Base-by-base conservation (phyloP, 208 protist genomes). In the Spongospora subterranea region DNA sequence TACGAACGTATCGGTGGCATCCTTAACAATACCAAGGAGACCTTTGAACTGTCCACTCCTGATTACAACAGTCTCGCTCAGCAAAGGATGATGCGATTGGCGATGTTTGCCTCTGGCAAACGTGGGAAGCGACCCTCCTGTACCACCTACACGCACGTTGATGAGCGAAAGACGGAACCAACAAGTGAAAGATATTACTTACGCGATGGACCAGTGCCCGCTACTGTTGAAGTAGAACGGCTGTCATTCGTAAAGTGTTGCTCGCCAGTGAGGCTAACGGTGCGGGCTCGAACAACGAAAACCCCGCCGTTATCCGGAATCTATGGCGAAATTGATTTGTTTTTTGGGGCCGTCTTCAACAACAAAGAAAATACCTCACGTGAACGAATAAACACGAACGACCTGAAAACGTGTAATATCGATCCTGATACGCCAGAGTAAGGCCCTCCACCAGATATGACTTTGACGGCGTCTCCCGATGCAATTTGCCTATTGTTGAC, bases 11-110 rank as follows among this genome's bases (percentile, higher is more conserved):
- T 77, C 88, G 45, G 45, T 77, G 45, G 50, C 88, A 17, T 77
- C 50, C 46, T 90, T 90, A 29, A 90, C 88, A 41, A 90, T 90
- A 35, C 88, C 88, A 38, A 90, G 45, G 13, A 76, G n/a, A 0
- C 88, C 88, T 65, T 90, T 90, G 46, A 76, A 39, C 88, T 1
- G 45, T 1, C 88, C 88, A 46, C 88, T 60, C 88, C 13, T 60
- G 88, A 90, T 90, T 6, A 43, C 45, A 39, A 90, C 88, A 24
- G 88, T 90, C 46, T 90, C 54, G 45, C 50, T 40, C 24, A 90
- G 13, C 32, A 90, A 46, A 6, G 71, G 71, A n/a, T n/a, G n/a
- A 82, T 82, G 71, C n/a, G 71, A 82, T 13, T 82, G 71, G 35
- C 17, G 35, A 82, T n/a, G 71, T 6, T n/a, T 6, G n/a, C 71